Evolutionary conservation across 1,139 yeast genomes (phyloP), one percentile per base, ranked within the genome.

Genomic region (Geotrichum europaeum): DNA sequence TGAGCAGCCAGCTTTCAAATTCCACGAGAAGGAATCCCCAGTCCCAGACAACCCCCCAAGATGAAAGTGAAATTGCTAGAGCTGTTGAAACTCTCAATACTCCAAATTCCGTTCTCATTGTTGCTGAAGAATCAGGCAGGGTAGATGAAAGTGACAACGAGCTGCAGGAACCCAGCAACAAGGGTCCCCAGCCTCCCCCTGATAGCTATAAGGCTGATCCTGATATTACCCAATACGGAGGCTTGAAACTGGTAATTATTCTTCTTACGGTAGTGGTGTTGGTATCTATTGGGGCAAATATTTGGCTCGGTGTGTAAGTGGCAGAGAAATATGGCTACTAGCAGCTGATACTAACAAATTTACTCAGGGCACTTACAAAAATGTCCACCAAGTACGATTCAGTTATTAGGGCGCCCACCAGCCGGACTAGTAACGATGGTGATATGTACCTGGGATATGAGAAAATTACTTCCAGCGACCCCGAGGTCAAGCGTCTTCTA

Each of bases 401-500:
- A 40, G 22, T 4, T 7, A 40, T 47, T 3, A 51, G 20, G 36
- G 22, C 34, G 24, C 36, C 49, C 2, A 24, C 51, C 18, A 51
- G 13, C 18, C n/a, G n/a, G n/a, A 7, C 30, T 34, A 32, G 15
- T 28, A 49, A 32, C 12, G 22, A 18, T n/a, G 20, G 20, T 40
- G 47, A 40, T 40, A 15, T 40, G 9, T 40, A 32, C 24, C n/a
- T 55, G 53, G 53, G 51, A 25, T 54, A 49, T 45, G 58, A 59
- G 18, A 51, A 52, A 20, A 59, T 62, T 25, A 62, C 61, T 18
- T 51, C 51, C 28, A 49, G 34, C 13, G 64, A 68, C 55, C 64
- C 67, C 1, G 70, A 67, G 51, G 67, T 68, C 20, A 61, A 56
- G 49, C 51, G 62, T 4, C 63, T 68, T 10, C 54, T 80, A 79